Evolutionary conservation across 148 eudicot genomes (phyloP).

Genomic region (Pouteria glomerata): DNA sequence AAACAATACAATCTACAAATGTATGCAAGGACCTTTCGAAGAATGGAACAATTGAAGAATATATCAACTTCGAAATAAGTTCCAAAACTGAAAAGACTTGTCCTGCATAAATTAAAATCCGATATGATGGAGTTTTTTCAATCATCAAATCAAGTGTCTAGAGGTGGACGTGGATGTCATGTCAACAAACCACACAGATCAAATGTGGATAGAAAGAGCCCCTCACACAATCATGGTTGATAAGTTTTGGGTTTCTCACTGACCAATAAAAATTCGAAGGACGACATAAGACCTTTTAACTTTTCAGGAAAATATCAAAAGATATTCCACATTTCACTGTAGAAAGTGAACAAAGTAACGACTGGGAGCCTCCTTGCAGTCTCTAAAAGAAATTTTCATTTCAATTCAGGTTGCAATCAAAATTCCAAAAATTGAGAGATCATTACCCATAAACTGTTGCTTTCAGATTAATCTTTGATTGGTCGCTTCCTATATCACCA

Average conservation of each 20-base stretch:
- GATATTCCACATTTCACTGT: background rate
- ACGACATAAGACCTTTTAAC: no score
- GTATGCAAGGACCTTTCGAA: no score
- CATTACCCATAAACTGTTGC: conserved; percentile 61
- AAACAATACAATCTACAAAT: no score
- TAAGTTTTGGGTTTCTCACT: background rate
- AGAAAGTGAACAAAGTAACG: background rate
- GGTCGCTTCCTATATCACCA: conserved; percentile 40
- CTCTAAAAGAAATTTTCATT: background rate
- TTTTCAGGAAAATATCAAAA: background rate
- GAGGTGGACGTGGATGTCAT: background rate
- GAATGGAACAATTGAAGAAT: no score
- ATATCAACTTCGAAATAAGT: no score
- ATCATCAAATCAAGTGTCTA: background rate
- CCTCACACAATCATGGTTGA: background rate
- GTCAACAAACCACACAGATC: background rate
- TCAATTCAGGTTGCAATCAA: background rate
- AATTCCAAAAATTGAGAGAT: background rate
- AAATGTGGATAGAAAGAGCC: background rate
- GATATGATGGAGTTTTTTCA: background rate
- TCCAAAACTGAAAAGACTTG: no score
- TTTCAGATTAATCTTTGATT: conserved; percentile 63
- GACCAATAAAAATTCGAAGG: no score
- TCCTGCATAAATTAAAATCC: no score
- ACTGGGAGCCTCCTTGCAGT: background rate